phyloP scores from a whole-genome alignment of 371 early-diverging fungal genomes.

The Circinella umbellata region DNA sequence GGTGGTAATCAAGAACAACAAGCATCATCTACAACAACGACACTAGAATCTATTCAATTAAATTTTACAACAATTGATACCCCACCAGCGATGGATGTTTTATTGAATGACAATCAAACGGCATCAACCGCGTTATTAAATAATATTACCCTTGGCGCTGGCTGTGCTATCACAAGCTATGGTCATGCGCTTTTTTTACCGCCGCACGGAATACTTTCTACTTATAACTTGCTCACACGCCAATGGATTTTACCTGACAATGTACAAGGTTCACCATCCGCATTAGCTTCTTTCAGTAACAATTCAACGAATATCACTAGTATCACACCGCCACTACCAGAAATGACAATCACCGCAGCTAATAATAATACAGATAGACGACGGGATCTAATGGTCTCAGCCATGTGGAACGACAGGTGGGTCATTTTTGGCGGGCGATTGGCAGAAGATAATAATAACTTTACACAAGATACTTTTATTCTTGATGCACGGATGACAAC shows the following conservation, averaged over 20 bases:
- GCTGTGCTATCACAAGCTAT: slow-evolving; percentile 27
- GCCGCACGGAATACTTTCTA: background rate
- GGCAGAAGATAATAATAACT: background rate
- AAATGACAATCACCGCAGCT: no score
- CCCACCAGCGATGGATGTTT: slow-evolving; percentile 1
- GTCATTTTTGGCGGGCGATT: slow-evolving; percentile 10
- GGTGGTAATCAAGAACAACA: slow-evolving; percentile 6
- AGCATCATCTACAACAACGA: background rate
- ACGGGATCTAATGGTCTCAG: slow-evolving; percentile 1
- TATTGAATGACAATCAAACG: background rate
- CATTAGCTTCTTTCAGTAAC: slow-evolving; percentile 7
- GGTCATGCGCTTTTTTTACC: slow-evolving; percentile 22
- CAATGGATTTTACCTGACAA: background rate
- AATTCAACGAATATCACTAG: no score
- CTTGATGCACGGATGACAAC: slow-evolving; percentile 15
- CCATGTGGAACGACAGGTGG: slow-evolving; percentile 21
- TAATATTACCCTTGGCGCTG: slow-evolving; percentile 12
- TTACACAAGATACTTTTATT: slow-evolving; percentile 8
- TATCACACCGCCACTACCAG: no score
- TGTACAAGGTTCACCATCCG: background rate
- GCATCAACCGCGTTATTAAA: background rate
- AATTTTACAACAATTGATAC: background rate
- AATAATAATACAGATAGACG: background rate
- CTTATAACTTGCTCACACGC: slow-evolving; percentile 9
- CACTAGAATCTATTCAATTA: background rate